phyloP scores from a whole-genome alignment of 352 stramenopile species.

The Phytophthora europaea region DNA sequence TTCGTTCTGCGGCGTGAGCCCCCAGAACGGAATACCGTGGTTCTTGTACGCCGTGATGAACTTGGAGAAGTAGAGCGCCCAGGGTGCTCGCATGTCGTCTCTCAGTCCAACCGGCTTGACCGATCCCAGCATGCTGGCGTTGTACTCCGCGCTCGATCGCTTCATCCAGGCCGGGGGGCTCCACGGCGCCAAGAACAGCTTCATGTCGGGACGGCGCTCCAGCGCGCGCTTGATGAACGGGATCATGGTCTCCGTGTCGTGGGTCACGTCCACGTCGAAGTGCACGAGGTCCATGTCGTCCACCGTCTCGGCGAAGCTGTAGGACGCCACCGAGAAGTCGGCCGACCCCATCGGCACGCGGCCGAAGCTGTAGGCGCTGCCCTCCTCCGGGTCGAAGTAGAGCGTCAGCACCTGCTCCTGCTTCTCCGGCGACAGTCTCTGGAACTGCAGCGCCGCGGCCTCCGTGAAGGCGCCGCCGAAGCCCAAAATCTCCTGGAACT shows the following conservation, averaged over 20 bases:
- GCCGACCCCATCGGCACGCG: constrained; percentile 92
- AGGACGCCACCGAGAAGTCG: constrained; percentile 89
- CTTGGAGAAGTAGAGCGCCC: constrained; percentile 94
- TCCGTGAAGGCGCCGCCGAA: constrained; percentile 96
- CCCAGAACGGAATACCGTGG: constrained; percentile 88
- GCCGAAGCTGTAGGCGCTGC: constrained; percentile 88
- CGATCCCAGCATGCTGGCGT: constrained; percentile 74
- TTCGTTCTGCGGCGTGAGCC: constrained; percentile 93
- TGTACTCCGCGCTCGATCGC: constrained; percentile 50
- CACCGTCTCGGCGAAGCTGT: constrained; percentile 88
- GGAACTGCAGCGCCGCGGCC: constrained; percentile 87
- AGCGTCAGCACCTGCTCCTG: constrained; percentile 89
- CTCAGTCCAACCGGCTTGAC: constrained; percentile 59
- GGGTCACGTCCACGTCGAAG: constrained; percentile 80
- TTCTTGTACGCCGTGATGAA: constrained; percentile 93
- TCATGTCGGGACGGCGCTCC: constrained; percentile 71
- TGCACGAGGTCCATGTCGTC: constrained; percentile 74
- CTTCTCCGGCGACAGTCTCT: constrained; percentile 72
- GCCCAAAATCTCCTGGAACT: constrained; percentile 85
- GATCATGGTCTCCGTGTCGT: constrained; percentile 87
- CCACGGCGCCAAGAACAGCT: constrained; percentile 92
- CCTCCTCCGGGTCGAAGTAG: constrained; percentile 87
- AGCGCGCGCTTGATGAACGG: constrained; percentile 84
- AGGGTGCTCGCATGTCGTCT: constrained; percentile 65
- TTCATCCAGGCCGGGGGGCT: constrained; percentile 93